These are phyloP conservation scores for Elaeagnus macrophylla DNA, from an alignment of 306 rosid species.

Conservation along the genomic window DNA sequence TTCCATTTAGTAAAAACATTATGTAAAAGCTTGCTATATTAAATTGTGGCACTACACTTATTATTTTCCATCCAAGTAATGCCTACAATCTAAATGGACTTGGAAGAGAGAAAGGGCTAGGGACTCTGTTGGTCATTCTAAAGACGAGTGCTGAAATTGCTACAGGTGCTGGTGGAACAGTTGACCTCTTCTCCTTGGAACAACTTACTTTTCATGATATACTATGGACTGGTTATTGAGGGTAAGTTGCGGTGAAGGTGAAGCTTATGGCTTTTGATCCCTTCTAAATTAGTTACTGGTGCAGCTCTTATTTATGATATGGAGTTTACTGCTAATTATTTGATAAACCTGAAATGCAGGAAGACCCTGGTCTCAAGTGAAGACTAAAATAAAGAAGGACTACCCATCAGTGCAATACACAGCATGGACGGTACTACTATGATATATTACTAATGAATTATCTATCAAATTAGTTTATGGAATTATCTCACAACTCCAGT, in stretches of 20 bases:
- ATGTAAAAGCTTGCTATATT: neutral
- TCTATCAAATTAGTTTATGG: neutral
- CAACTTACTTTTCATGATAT: conserved; percentile 76
- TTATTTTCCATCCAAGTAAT: neutral
- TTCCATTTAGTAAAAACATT: too few relatives aligned
- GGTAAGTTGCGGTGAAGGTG: conserved; percentile 35
- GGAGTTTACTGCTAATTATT: conserved; percentile 13
- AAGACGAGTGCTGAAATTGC: conserved; percentile 5
- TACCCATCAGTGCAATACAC: conserved; percentile 70
- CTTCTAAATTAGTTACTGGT: conserved; percentile 9
- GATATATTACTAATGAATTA: conserved; percentile 1
- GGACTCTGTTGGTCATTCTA: neutral
- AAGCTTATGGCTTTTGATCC: too few relatives aligned
- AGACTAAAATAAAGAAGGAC: conserved; percentile 74
- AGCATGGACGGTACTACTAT: conserved; percentile 70
- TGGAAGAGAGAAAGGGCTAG: neutral
- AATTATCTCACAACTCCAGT: conserved; percentile 13
- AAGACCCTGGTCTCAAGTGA: conserved; percentile 76
- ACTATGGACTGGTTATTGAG: conserved; percentile 70
- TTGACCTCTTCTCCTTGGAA: conserved; percentile 83
- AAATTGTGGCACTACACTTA: neutral
- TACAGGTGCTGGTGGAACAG: conserved; percentile 86
- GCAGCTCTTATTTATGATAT: neutral
- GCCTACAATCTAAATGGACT: neutral
- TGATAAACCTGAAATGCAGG: conserved; percentile 39